phyloP scores from a whole-genome alignment of 2,329 filamentous ascomycete genomes.

The Arthrobotrys conoides region DNA sequence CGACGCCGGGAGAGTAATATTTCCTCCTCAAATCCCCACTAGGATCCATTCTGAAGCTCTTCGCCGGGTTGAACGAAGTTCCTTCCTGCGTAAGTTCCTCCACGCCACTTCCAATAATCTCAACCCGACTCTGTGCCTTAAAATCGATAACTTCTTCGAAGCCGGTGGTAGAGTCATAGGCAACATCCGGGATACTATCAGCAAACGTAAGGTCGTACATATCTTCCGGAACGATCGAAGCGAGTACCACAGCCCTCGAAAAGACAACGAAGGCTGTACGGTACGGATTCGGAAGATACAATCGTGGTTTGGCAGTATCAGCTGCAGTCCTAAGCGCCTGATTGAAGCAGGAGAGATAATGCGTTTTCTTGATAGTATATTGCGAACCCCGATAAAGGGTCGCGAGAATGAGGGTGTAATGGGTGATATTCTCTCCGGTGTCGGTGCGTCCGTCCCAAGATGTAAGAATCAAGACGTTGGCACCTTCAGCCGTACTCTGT shows the following conservation, averaged over 20 bases:
- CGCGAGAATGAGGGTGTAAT: constrained; percentile 75
- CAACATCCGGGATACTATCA: constrained; percentile 43
- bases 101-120: constrained; percentile 76
- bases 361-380: constrained; percentile 47
- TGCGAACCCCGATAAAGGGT: constrained; percentile 67
- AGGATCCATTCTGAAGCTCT: constrained; percentile 44
- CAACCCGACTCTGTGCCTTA: constrained; percentile 75
- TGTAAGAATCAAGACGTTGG: constrained; percentile 45
- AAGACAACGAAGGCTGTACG: constrained; percentile 87
- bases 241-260: constrained; percentile 80
- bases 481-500: constrained; percentile 63
- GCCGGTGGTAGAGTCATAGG: constrained; percentile 69
- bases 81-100: constrained; percentile 70
- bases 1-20: constrained; percentile 69
- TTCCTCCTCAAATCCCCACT: constrained; percentile 55
- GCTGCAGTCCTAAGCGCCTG: constrained; percentile 29
- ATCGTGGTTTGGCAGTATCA: constrained; percentile 71
- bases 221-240: constrained; percentile 77
- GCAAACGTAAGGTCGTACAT: constrained; percentile 40
- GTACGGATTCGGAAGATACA: constrained; percentile 83
- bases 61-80: constrained; percentile 50
- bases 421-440: constrained; percentile 71
- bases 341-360: constrained; percentile 56
- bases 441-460: constrained; percentile 65
- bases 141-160: constrained; percentile 93